Evolutionary conservation across 2,329 filamentous ascomycete species (phyloP), one percentile per base, ranked within the genome.

Genomic region (Lachnellula hyalina): DNA sequence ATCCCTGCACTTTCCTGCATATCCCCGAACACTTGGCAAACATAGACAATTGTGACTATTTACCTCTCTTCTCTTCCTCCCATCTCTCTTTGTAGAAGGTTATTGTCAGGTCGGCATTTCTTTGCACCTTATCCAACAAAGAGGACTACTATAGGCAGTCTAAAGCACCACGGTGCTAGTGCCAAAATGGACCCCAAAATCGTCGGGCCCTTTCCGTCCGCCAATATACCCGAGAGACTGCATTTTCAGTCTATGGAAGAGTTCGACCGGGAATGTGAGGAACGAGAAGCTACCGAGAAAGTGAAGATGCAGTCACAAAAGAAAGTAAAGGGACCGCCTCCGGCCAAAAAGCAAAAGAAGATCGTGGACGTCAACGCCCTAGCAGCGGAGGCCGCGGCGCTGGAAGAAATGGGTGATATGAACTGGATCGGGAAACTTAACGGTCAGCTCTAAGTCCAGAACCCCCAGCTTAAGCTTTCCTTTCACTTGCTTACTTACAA

Each of bases 351-450:
- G 44, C 7, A 52, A 9, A 61, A 57, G 12, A 57, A 28, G 14
- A 19, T 19, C 4, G 28, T 60, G 8, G 59, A 63, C 48, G 4
- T 49, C 3, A 45, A 56, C 21, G 46, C 36, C 9, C 32, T 60
- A 4, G 41, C 40, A 3, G 55, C 53, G 15, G 64, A 65, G 36
- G 34, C 52, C 8, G 28, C 45, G 19, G 63, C 61, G 14, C 19
- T 63, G 5, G 32, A 57, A 9, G 61, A 63, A 15, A 56, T 68
- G 15, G 65, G 66, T 11, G 49, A 50, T n/a, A 61, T 28, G 5
- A 68, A 69, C 47, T 70, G 67, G 67, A 56, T 68, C 42, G 65
- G 64, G 35, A 64, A 46, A 51, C 53, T 69, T 8, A 49, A 58
- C 5, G 65, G 67, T 67, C 49, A 49, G 50, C n/a, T 36, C 19